Evolutionary conservation across 257 asterid genomes (phyloP), one percentile per base, ranked within the genome.

Genomic region (Nyctanthes arbortristis): DNA sequence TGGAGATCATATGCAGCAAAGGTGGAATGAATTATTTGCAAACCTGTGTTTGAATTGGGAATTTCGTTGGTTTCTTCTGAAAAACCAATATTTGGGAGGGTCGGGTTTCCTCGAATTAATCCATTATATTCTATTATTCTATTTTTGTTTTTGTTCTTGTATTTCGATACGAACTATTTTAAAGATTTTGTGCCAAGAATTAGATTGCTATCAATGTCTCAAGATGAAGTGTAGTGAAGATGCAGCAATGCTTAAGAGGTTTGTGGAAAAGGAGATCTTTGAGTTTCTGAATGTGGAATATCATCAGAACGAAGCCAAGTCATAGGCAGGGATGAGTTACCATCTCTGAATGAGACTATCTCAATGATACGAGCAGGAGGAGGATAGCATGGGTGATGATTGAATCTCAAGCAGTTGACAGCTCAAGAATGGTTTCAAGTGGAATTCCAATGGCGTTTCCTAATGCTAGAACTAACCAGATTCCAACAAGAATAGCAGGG

Each of bases 171-270:
- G n/a, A n/a, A n/a, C n/a, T n/a, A n/a, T n/a, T n/a, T n/a, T n/a
- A n/a, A n/a, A n/a, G n/a, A n/a, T n/a, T n/a, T n/a, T 31, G 5
- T 67, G 72, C 49, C 72, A 67, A 33, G 64, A 52, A 16, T 39
- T 67, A 5, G 71, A 67, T 22, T 49, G 52, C 25, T 67, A 54
- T 22, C 14, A 16, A n/a, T 29, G 27, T 20, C 29, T 67, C 33
- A 4, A 52, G 11, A 30, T 11, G 22, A 67, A 49, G 31, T 28
- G 22, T 52, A 4, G 37, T 2, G 40, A 45, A 16, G 63, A 31
- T 67, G 47, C 31, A 4, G 31, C 28, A 54, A 8, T 18, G 2
- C 30, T 4, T 49, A 20, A 7, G 2, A 31, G n/a, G 4, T 47
- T 67, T 10, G 30, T 37, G 1, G 68, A 63, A n/a, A 37, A 31